Base-by-base conservation (phyloP, 2,329 filamentous ascomycete species). In the Colletotrichum tofieldiae region DNA sequence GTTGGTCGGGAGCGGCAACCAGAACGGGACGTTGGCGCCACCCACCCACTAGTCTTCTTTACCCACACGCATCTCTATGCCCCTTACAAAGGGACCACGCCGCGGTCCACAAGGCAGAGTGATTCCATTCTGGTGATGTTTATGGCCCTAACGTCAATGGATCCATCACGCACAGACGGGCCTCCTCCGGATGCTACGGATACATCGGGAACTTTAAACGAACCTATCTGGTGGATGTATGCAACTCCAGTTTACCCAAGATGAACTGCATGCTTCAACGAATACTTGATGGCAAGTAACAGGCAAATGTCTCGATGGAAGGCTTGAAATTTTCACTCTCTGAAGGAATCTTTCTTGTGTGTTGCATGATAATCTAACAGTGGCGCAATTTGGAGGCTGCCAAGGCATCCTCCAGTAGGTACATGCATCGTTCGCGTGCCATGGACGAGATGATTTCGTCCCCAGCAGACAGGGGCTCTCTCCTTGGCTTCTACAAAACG, bases 191-290 rank as follows among this genome's bases (percentile, higher is more conserved):
- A 41, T 59, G 35, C 29, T 59, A 54, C 52, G 59, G 68, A 62
- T 51, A 49, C 45, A 8, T 37, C n/a, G 69, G 60, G 45, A 69
- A 72, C 45, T 65, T 32, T 72, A 55, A 72, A 59, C 59, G 47
- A 61, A 72, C 59, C 20, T 26, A 23, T 32, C 8, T 1, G 20
- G 37, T 29, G 29, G 26, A 8, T 4, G 49, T 37, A 26, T 68
- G n/a, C 43, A 51, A 43, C 29, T 23, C 41, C 26, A 26, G 35
- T 70, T 45, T 43, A 67, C 26, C 54, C 67, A 32, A 35, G 58
- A 68, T 63, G 58, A 68, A 63, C 43, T 47, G 59, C 58, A 39
- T 51, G 23, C 51, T 37, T 37, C 29, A 26, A 16, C 23, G 29
- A 67, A 16, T 23, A 23, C 1, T 39, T 1, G n/a, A 71, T 29